Percentiles rank a stretch among this genome's conserved stretches.
These are phyloP conservation scores for Saccharum spontaneum DNA, from an alignment of 176 grass and related monocot species.

Conservation along the genomic window DNA sequence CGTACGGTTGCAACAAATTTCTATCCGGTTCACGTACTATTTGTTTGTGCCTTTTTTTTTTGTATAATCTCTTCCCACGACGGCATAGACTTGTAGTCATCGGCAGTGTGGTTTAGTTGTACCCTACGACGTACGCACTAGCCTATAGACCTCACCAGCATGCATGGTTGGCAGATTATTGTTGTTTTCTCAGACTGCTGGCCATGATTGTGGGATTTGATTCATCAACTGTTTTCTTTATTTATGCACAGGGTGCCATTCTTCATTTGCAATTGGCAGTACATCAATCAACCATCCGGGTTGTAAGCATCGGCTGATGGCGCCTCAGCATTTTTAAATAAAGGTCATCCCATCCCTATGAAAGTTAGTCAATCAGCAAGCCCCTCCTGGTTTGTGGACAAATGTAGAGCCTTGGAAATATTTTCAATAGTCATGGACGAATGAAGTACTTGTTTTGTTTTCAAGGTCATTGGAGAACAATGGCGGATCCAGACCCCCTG, in stretches of 20 bases:
- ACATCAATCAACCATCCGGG: background rate
- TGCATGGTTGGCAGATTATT: background rate
- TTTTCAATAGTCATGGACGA: too few relatives aligned
- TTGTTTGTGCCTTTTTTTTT: background rate
- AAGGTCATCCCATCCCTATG: background rate
- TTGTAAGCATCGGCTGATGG: background rate
- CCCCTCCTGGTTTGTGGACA: background rate
- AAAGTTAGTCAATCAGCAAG: background rate
- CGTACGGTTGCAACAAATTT: too few relatives aligned
- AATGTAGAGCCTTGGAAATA: background rate
- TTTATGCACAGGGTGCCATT: background rate
- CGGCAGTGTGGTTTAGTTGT: background rate
- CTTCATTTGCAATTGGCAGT: background rate
- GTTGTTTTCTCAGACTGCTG: background rate
- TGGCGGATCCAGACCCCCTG: too few relatives aligned
- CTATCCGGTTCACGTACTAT: too few relatives aligned
- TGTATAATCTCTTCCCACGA: background rate
- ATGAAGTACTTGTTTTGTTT: too few relatives aligned
- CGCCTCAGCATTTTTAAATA: background rate
- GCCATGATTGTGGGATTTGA: constrained; percentile 5
- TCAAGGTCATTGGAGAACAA: too few relatives aligned
- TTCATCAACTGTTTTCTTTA: background rate
- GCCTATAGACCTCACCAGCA: background rate
- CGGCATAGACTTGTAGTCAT: background rate
- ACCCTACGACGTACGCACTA: constrained; percentile 22